Base-by-base conservation (phyloP, 2,329 filamentous ascomycete species). In the Xylaria sp. region DNA sequence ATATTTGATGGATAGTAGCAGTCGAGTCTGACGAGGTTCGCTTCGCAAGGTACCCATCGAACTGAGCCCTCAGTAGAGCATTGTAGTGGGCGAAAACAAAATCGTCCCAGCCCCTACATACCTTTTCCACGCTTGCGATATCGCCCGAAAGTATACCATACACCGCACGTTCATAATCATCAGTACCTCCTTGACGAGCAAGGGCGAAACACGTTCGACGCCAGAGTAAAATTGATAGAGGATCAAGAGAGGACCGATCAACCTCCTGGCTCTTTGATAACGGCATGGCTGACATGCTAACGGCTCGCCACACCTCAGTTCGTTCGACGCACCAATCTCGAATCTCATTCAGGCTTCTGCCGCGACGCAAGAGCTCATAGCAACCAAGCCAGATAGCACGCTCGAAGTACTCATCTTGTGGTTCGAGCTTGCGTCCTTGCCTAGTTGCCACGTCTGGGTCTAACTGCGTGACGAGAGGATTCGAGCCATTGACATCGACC, bases 141-240 rank as follows among this genome's bases (percentile, higher is more conserved):
- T 97, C 92, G 51, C 95, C 95, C 41, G 90, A 90, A n/a, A 99
- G 82, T 11, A 97, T 79, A 27, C 92, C 94, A 73, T 97, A 97
- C 0, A 97, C 92, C 17, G 94, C 95, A 57, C 88, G 87, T 77
- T 99, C 93, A 71, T 93, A 94, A 53, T 90, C 86, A 68, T 91
- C 88, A 1, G 85, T 85, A 25, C 87, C 87, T 2, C 87, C 86
- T 52, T 90, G 87, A 21, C 90, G 87, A 53, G 91, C 88, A 48
- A 89, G 73, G 19, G 87, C 84, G 72, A 88, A 90, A 76, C 90
- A 94, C 80, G 91, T 91, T 51, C 90, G 87, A 58, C 90, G 87
- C 88, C 91, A 96, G 4, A 93, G 79, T n/a, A 84, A 78, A 19
- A 85, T 77, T 0, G 85, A 80, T 31, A 76, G 73, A 1, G 80